Conservation (phyloP, 345 rosid genomes). For the Melaleuca quinquenervia region DNA sequence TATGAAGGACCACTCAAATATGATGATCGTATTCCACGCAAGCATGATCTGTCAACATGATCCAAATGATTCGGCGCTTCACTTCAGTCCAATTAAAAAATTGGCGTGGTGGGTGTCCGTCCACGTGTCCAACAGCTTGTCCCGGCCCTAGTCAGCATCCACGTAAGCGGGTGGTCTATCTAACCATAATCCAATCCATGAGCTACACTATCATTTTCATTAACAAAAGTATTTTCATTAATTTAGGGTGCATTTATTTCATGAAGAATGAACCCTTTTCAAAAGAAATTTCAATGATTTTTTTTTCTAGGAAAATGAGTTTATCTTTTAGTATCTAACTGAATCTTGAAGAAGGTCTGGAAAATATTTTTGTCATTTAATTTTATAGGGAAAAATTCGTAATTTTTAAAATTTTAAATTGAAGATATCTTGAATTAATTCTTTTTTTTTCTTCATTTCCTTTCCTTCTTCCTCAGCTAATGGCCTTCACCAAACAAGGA, state of each 20-base stretch:
- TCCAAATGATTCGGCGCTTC: neutral
- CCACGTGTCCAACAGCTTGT: neutral
- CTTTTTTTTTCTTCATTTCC: too few relatives aligned
- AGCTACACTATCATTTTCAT: neutral
- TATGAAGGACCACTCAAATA: neutral
- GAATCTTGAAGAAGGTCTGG: too few relatives aligned
- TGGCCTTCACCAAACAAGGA: too few relatives aligned
- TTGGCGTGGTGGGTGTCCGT: neutral
- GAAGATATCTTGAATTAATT: too few relatives aligned
- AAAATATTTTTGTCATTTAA: too few relatives aligned
- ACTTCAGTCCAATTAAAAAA: neutral
- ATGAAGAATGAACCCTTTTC: too few relatives aligned
- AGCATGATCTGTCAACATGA: neutral
- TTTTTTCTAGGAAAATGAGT: too few relatives aligned
- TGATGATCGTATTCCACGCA: neutral
- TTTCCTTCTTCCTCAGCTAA: too few relatives aligned
- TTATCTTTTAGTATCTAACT: too few relatives aligned
- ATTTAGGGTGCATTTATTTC: neutral
- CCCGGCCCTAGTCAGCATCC: neutral
- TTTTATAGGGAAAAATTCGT: too few relatives aligned
- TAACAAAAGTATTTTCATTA: neutral
- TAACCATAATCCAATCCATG: neutral
- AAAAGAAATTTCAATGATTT: too few relatives aligned
- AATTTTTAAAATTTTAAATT: too few relatives aligned
- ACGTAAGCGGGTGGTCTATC: neutral